Base-by-base conservation (phyloP, 495 filamentous ascomycete genomes). In the Glutinoglossum americanum region DNA sequence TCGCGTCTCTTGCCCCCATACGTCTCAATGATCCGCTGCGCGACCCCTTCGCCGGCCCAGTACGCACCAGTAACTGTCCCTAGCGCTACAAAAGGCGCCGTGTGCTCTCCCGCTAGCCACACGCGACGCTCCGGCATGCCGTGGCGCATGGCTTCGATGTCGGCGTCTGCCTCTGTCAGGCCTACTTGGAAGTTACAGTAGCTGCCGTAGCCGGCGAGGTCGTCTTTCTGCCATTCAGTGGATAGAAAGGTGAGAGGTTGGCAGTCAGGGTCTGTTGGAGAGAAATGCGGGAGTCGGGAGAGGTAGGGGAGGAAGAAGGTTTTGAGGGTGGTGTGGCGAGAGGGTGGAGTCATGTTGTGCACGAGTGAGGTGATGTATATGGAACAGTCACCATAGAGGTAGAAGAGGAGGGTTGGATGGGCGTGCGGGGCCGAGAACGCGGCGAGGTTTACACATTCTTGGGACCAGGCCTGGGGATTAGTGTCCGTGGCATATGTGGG, bases 91-190 rank as follows among this genome's bases (percentile, higher is more conserved):
- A 94, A 93, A 28, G 90, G 90, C 27, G 87, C 80, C 28, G 89
- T 94, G 70, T 96, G 92, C 68, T 98, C 90, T 0, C 90, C 90
- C 0, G 90, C 92, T 62, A 96, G 78, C 89, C 89, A 98, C 3
- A 96, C 61, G 0, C 82, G 80, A 19, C 84, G 73, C 13, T 76
- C 79, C 4, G 78, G 74, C 47, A 85, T 69, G 1, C 89, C 90
- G 1, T 76, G 69, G 32, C 89, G 72, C 72, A 95, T 78, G 1
- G 74, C 69, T 65, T 83, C 74, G 37, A 96, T 80, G 62, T 95
- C 90, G 54, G 72, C 65, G 48, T 82, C 81, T 0, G 80, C 88
- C n/a, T 79, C 72, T 60, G 77, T 65, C 21, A 93, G 64, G 0
- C 87, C 90, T 35, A 83, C 72, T 66, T 85, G 87, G 71, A 96